These are phyloP conservation scores for Phytophthora citrophthora DNA, from an alignment of 352 stramenopile genomes.

Conservation along the genomic window DNA sequence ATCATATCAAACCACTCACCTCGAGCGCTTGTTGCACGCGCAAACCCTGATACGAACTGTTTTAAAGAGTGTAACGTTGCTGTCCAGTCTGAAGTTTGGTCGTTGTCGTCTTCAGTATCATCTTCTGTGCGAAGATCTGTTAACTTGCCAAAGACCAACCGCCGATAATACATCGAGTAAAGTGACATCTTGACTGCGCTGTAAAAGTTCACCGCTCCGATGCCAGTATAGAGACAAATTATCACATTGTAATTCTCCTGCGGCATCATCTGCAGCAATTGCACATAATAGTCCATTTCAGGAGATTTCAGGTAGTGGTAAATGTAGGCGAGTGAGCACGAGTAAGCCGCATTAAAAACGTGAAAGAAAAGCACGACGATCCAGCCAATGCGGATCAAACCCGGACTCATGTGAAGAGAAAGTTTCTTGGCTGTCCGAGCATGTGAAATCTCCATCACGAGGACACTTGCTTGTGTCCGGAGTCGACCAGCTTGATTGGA, in stretches of 20 bases:
- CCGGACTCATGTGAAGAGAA: constrained; percentile 22
- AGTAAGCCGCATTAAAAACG: constrained; percentile 36
- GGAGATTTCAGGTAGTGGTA: constrained; percentile 40
- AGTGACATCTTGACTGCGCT: constrained; percentile 33
- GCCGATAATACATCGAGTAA: constrained; percentile 35
- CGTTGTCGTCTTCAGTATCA: background rate
- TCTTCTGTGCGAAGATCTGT: background rate
- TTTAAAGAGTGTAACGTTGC: constrained; percentile 12
- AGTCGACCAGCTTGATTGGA: constrained; percentile 20
- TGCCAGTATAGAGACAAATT: constrained; percentile 27
- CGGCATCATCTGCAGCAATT: constrained; percentile 40
- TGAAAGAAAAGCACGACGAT: constrained; percentile 38
- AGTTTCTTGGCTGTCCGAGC: constrained; percentile 28
- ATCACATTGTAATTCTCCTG: constrained; percentile 32
- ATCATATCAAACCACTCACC: constrained; percentile 33
- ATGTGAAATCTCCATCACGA: constrained; percentile 28
- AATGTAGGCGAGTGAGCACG: constrained; percentile 26
- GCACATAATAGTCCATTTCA: constrained; percentile 36
- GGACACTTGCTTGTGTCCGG: constrained; percentile 19
- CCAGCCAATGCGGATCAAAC: constrained; percentile 29
- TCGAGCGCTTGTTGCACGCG: constrained; percentile 22
- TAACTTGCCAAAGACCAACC: constrained; percentile 29
- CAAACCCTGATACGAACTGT: constrained; percentile 17
- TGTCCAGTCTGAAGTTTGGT: background rate
- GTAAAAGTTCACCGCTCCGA: constrained; percentile 36